Conservation (phyloP, 495 filamentous ascomycete species). For the Tuber indicum region DNA sequence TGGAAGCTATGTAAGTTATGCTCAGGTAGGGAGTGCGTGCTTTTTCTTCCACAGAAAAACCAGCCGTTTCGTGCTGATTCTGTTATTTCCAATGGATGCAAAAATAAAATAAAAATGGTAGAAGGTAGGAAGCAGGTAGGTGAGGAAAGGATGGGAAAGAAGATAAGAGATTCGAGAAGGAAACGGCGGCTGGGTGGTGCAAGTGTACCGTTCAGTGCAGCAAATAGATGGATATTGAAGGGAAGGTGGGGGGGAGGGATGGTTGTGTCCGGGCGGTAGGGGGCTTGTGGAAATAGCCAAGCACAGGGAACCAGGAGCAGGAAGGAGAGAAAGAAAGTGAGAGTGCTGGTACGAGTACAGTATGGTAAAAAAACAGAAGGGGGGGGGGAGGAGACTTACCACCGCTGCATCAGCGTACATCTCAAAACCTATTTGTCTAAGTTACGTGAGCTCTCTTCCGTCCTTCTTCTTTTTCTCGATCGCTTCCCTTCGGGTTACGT, state of each 20-base stretch:
- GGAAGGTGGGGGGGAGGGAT: slow-evolving; percentile 31
- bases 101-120: slow-evolving; percentile 23
- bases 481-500: background rate
- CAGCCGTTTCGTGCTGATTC: slow-evolving; percentile 30
- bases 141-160: slow-evolving; percentile 24
- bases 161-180: slow-evolving; percentile 38
- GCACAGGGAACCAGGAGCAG: slow-evolving; percentile 9
- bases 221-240: slow-evolving; percentile 32
- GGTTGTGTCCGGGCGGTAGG: background rate
- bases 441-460: slow-evolving; percentile 32
- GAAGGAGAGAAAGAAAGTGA: slow-evolving; percentile 12
- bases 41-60: slow-evolving; percentile 26
- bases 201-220: slow-evolving; percentile 19
- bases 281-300: slow-evolving; percentile 2
- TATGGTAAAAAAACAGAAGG: slow-evolving; percentile 30
- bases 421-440: slow-evolving; percentile 20
- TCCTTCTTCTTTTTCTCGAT: background rate
- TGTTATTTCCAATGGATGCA: slow-evolving; percentile 16
- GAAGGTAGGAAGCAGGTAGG: slow-evolving; percentile 20
- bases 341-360: slow-evolving; percentile 26
- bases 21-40: slow-evolving; percentile 15
- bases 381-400: slow-evolving; percentile 40
- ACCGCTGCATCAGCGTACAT: slow-evolving; percentile 42
- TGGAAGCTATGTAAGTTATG: slow-evolving; percentile 32
- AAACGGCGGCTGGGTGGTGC: slow-evolving; percentile 27